Evolutionary conservation across 2,329 filamentous ascomycete species (phyloP).

Genomic region (Colletotrichum spinosum): DNA sequence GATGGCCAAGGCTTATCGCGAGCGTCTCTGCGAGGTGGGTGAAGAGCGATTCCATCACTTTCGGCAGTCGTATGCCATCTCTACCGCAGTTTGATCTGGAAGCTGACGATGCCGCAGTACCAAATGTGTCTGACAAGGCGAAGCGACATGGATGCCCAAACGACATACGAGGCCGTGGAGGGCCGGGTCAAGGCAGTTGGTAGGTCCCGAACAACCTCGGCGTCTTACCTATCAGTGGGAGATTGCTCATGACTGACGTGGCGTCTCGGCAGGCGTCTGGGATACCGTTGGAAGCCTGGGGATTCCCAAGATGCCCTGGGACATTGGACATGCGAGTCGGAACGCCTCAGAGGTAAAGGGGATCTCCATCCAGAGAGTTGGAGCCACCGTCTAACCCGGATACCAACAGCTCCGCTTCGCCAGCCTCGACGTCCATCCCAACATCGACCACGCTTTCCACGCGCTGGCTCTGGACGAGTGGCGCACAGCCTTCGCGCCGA

Average conservation of each 20-base stretch:
- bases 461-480: slow-evolving; percentile 66
- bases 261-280: slow-evolving; percentile 54
- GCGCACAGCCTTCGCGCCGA: slow-evolving; percentile 47
- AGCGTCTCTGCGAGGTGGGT: slow-evolving; percentile 5
- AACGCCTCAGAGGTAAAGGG: slow-evolving; percentile 24
- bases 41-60: too few species aligned
- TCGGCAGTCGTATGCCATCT: too few species aligned
- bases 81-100: too few species aligned
- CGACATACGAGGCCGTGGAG: slow-evolving; percentile 7
- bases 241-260: too few species aligned
- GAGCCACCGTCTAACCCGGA: not conserved
- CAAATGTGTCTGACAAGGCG: slow-evolving; percentile 12
- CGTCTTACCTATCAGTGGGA: too few species aligned
- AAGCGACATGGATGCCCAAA: slow-evolving; percentile 14
- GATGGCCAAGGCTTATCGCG: slow-evolving; percentile 21
- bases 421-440: slow-evolving; percentile 38
- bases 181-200: slow-evolving; percentile 29
- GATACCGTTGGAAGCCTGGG: slow-evolving; percentile 64
- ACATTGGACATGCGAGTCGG: slow-evolving; percentile 9
- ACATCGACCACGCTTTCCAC: slow-evolving; percentile 65
- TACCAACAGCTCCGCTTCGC: slow-evolving; percentile 33
- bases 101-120: not conserved
- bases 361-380: not conserved
- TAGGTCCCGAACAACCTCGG: not conserved
- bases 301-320: slow-evolving; percentile 34